Evolutionary conservation across 1,139 yeast genomes (phyloP).

Genomic region (Kluyveromyces marxianus): DNA sequence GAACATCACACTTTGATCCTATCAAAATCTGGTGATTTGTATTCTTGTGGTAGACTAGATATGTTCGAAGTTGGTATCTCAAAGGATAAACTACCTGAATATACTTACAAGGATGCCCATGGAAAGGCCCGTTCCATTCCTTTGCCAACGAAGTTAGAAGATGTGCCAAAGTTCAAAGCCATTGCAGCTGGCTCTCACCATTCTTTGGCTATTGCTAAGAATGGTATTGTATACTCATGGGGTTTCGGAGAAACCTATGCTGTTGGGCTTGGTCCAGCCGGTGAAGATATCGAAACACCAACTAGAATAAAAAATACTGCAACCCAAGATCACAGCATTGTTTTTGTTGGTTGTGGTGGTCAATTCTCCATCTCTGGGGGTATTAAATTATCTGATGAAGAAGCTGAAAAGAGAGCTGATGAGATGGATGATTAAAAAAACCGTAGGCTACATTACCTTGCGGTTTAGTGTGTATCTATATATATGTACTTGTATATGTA

Average conservation of each 20-base stretch:
- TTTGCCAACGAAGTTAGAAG: slow-evolving; percentile 60
- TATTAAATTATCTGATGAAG: slow-evolving; percentile 53
- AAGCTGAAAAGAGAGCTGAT: slow-evolving; percentile 53
- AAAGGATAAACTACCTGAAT: slow-evolving; percentile 50
- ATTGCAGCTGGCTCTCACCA: slow-evolving; percentile 90
- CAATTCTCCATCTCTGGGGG: slow-evolving; percentile 92
- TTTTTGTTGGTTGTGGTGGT: slow-evolving; percentile 82
- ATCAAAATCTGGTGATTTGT: slow-evolving; percentile 62
- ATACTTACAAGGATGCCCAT: slow-evolving; percentile 69
- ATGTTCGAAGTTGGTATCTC: slow-evolving; percentile 88
- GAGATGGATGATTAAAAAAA: slow-evolving; percentile 31
- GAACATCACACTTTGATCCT: slow-evolving; percentile 88
- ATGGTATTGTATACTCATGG: slow-evolving; percentile 90
- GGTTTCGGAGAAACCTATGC: slow-evolving; percentile 97
- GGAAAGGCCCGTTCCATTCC: slow-evolving; percentile 87
- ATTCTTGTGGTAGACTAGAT: slow-evolving; percentile 85
- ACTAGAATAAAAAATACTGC: slow-evolving; percentile 90
- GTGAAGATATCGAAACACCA: slow-evolving; percentile 81
- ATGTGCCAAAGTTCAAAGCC: slow-evolving; percentile 51
- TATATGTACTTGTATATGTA: neutral
- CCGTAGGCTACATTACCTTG: neutral
- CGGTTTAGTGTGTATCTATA: neutral
- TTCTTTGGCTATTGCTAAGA: slow-evolving; percentile 73
- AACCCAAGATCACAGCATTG: slow-evolving; percentile 66
- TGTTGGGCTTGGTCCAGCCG: slow-evolving; percentile 87